Evolutionary conservation across 345 rosid genomes (phyloP).

Genomic region (Dimocarpus longan): DNA sequence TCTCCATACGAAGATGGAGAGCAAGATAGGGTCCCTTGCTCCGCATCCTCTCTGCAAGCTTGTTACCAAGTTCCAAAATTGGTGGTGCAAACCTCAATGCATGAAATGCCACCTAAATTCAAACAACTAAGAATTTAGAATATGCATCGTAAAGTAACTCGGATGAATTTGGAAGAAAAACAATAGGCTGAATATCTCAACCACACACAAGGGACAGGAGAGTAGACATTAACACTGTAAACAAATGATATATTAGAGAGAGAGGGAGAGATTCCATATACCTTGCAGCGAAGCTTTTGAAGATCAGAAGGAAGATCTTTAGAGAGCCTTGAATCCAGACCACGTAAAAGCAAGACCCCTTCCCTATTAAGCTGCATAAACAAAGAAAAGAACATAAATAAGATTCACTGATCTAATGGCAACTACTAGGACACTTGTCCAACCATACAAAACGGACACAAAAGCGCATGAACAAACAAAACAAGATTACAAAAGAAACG

Average conservation of each 20-base stretch:
- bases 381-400: conserved; percentile 15
- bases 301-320: conserved; percentile 92
- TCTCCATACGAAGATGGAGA: conserved; percentile 87
- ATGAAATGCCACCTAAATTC: conserved; percentile 76
- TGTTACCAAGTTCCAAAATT: conserved; percentile 73
- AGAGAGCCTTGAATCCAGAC: conserved; percentile 93
- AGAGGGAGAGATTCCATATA: conserved; percentile 17
- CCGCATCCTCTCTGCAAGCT: conserved; percentile 77
- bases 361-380: conserved; percentile 75
- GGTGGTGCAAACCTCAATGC: conserved; percentile 75
- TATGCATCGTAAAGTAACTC: neutral
- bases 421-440: conserved; percentile 11
- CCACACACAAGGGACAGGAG: neutral
- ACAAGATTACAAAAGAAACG: neutral
- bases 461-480: neutral
- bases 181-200: neutral
- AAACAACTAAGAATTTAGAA: conserved; percentile 13
- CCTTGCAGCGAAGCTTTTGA: conserved; percentile 97
- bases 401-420: neutral
- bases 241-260: neutral
- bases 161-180: neutral
- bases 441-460: conserved; percentile 4
- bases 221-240: neutral
- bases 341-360: conserved; percentile 84
- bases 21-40: conserved; percentile 89